Evolutionary conservation across 257 asterid genomes (phyloP).

Genomic region (Jaltomata sinuosa): DNA sequence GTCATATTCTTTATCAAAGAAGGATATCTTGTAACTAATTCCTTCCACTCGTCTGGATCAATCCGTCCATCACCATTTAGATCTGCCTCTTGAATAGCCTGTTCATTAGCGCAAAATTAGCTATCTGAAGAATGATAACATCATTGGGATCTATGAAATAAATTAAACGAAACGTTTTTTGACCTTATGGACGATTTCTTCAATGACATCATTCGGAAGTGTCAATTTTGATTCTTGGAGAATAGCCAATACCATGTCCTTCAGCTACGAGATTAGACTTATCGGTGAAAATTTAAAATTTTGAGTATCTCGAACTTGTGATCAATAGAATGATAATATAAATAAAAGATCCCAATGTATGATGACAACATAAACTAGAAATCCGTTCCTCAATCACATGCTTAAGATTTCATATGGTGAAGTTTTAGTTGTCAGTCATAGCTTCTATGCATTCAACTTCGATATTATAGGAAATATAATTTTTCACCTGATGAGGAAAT

Average conservation of each 20-base stretch:
- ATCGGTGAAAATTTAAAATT: neutral
- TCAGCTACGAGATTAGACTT: neutral
- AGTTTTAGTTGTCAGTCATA: neutral
- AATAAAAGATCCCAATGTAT: neutral
- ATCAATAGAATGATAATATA: neutral
- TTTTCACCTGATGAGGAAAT: too few relatives aligned
- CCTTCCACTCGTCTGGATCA: slow-evolving; percentile 58
- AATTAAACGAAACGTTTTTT: neutral
- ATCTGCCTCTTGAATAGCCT: slow-evolving; percentile 56
- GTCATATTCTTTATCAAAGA: slow-evolving; percentile 64
- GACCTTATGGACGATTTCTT: neutral
- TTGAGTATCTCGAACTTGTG: neutral
- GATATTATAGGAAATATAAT: neutral
- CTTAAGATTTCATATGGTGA: neutral
- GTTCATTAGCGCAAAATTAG: neutral
- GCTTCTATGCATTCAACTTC: neutral
- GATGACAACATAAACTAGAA: too few relatives aligned
- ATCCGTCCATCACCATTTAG: slow-evolving; percentile 52
- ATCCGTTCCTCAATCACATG: too few relatives aligned
- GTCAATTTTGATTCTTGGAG: neutral
- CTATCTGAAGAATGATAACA: neutral
- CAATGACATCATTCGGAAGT: neutral
- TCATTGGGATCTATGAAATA: neutral
- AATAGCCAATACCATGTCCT: neutral
- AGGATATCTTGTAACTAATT: slow-evolving; percentile 48